phyloP scores from a whole-genome alignment of 768 basidiomycete species.

The Omphalotus guepiniiformis region DNA sequence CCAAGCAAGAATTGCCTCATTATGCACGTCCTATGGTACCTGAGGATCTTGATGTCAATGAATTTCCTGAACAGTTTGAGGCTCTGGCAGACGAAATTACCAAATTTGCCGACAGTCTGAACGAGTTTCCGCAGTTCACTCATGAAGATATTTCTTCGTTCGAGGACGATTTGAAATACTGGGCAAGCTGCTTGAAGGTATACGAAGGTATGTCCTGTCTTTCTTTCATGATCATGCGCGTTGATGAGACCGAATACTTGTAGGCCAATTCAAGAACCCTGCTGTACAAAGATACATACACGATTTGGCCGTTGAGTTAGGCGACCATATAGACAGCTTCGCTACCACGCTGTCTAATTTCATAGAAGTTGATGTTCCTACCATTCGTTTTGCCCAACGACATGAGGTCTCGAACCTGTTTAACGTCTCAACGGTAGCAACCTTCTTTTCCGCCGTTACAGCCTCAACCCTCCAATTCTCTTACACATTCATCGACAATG shows the following conservation, averaged over 20 bases:
- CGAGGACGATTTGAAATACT: slow-evolving; percentile 73
- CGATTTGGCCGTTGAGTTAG: slow-evolving; percentile 70
- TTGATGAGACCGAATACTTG: background rate
- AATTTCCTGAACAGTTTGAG: slow-evolving; percentile 63
- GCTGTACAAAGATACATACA: slow-evolving; percentile 74
- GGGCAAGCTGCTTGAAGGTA: slow-evolving; percentile 66
- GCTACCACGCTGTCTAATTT: slow-evolving; percentile 64
- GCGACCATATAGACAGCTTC: slow-evolving; percentile 67
- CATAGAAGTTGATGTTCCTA: slow-evolving; percentile 77
- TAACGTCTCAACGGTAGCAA: slow-evolving; percentile 73
- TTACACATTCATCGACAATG: slow-evolving; percentile 31
- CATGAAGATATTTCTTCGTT: slow-evolving; percentile 68
- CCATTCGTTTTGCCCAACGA: slow-evolving; percentile 72
- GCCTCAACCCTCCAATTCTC: slow-evolving; percentile 67
- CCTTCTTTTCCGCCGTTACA: slow-evolving; percentile 28
- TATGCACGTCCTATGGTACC: slow-evolving; percentile 48
- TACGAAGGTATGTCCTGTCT: slow-evolving; percentile 46
- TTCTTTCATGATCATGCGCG: background rate
- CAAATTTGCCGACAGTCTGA: slow-evolving; percentile 64
- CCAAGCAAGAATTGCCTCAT: slow-evolving; percentile 41
- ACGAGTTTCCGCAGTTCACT: slow-evolving; percentile 76
- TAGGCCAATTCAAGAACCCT: slow-evolving; percentile 69
- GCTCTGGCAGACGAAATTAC: slow-evolving; percentile 60
- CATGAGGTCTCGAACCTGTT: slow-evolving; percentile 69
- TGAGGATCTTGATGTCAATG: slow-evolving; percentile 57